Evolutionary conservation across 1,284 basidiomycete genomes (phyloP).

Genomic region (Pseudozyma flocculosa): DNA sequence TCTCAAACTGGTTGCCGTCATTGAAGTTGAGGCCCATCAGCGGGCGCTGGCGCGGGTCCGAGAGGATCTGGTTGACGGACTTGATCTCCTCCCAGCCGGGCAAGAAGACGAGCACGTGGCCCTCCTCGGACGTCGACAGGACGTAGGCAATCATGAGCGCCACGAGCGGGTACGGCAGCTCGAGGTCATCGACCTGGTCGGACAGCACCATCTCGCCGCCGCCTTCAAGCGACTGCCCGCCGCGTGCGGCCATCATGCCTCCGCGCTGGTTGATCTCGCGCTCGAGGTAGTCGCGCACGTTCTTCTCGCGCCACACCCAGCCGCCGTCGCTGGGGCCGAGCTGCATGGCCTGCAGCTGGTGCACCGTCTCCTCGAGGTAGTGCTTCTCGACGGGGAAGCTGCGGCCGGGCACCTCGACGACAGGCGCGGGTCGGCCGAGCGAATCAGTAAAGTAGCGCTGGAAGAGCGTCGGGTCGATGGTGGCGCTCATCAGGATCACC

Average conservation of each 20-base stretch:
- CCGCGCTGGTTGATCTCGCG: conserved; percentile 63
- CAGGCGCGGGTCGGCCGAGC: conserved; percentile 65
- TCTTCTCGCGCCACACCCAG: conserved; percentile 76
- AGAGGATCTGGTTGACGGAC: conserved; percentile 71
- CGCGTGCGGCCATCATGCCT: conserved; percentile 10
- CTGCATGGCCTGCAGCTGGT: conserved; percentile 30
- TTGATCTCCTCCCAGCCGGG: conserved; percentile 92
- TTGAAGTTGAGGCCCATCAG: conserved; percentile 58
- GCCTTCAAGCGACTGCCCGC: conserved; percentile 25
- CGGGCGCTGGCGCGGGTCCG: conserved; percentile 61
- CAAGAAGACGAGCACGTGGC: conserved; percentile 87
- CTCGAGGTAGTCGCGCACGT: conserved; percentile 74
- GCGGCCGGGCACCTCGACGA: conserved; percentile 86
- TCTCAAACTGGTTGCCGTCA: conserved; percentile 63
- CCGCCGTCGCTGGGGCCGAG: conserved; percentile 58
- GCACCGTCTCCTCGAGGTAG: conserved; percentile 78
- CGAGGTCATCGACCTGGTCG: conserved; percentile 68
- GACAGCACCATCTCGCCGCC: conserved; percentile 44
- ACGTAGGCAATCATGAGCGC: conserved; percentile 81
- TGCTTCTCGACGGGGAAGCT: conserved; percentile 82
- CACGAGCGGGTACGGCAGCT: conserved; percentile 79
- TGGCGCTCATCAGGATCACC: conserved; percentile 92
- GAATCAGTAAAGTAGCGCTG: conserved; percentile 76
- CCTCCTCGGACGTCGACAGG: conserved; percentile 72
- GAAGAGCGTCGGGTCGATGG: conserved; percentile 87